Evolutionary conservation across 306 rosid species (phyloP).

Genomic region (Malus sieversii): DNA sequence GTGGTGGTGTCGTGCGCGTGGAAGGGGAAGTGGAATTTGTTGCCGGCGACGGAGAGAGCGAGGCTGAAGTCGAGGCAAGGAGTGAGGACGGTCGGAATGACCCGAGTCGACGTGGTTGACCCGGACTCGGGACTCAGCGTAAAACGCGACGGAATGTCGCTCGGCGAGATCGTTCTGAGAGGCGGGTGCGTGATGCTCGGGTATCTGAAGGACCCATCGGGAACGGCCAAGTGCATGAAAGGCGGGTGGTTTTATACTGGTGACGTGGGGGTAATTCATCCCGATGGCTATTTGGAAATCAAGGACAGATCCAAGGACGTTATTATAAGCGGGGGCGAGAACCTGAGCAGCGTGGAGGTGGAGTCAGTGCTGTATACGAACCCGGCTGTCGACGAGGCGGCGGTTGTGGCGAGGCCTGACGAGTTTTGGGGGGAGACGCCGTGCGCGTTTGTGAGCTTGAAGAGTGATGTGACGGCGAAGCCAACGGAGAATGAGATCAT

Average conservation of each 20-base stretch:
- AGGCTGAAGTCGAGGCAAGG: constrained; percentile 49
- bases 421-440: constrained; percentile 70
- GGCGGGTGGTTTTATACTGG: constrained; percentile 59
- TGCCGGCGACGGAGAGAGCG: constrained; percentile 38
- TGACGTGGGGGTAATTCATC: constrained; percentile 50
- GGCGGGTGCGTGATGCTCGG: constrained; percentile 57
- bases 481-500: constrained; percentile 48
- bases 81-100: constrained; percentile 30
- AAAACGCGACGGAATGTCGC: constrained; percentile 26
- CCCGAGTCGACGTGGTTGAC: constrained; percentile 47
- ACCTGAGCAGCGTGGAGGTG: constrained; percentile 64
- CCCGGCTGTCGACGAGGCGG: constrained; percentile 43
- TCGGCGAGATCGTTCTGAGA: constrained; percentile 37
- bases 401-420: constrained; percentile 60
- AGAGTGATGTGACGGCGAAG: constrained; percentile 1
- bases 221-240: constrained; percentile 25
- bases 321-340: constrained; percentile 66
- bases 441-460: constrained; percentile 54
- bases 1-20: constrained; percentile 46
- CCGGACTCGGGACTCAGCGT: constrained; percentile 17
- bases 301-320: constrained; percentile 58
- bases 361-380: constrained; percentile 45
- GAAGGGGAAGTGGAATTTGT: constrained; percentile 39
- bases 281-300: constrained; percentile 52
- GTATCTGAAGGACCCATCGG: constrained; percentile 36